Percentiles rank a stretch among this genome's conserved stretches.
Evolutionary conservation across 495 filamentous ascomycete species (phyloP).

Genomic region (Hyphodiscus hymeniophilus): DNA sequence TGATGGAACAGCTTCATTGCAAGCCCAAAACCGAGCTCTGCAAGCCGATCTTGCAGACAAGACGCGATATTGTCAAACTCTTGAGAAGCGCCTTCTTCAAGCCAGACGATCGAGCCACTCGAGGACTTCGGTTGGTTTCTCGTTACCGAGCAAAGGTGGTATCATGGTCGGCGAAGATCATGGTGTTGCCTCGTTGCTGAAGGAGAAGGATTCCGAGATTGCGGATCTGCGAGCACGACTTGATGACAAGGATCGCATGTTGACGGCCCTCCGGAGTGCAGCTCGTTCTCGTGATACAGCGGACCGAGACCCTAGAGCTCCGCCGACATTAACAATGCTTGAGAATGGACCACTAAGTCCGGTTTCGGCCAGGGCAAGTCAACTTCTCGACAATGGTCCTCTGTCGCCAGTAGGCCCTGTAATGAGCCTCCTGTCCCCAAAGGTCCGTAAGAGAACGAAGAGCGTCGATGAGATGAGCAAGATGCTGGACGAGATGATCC

Average conservation of each 20-base stretch:
- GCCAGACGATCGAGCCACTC: constrained; percentile 86
- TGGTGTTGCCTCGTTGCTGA: constrained; percentile 56
- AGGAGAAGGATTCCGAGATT: constrained; percentile 92
- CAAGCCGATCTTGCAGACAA: constrained; percentile 93
- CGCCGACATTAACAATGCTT: constrained; percentile 2
- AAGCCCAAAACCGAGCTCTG: constrained; percentile 75
- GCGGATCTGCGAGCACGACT: constrained; percentile 79
- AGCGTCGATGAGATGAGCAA: constrained; percentile 82
- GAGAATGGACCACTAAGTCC: constrained; percentile 32
- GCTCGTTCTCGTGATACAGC: constrained; percentile 81
- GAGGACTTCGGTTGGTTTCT: constrained; percentile 65
- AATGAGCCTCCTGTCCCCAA: constrained; percentile 11
- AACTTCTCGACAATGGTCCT: constrained; percentile 31
- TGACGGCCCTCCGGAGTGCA: constrained; percentile 77
- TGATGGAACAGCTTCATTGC: constrained; percentile 74
- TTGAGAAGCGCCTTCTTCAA: constrained; percentile 87
- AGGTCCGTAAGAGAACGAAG: constrained; percentile 45
- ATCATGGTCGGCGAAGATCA: constrained; percentile 59
- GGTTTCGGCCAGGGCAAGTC: constrained; percentile 36
- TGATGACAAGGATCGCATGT: constrained; percentile 95
- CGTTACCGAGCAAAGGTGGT: constrained; percentile 41
- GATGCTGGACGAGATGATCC: constrained; percentile 92
- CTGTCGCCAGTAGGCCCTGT: constrained; percentile 18
- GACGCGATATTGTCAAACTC: constrained; percentile 88
- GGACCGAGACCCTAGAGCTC: constrained; percentile 31